Evolutionary conservation across 2,329 filamentous ascomycete species (phyloP).

Genomic region (Ophiostoma himal-ulmi): DNA sequence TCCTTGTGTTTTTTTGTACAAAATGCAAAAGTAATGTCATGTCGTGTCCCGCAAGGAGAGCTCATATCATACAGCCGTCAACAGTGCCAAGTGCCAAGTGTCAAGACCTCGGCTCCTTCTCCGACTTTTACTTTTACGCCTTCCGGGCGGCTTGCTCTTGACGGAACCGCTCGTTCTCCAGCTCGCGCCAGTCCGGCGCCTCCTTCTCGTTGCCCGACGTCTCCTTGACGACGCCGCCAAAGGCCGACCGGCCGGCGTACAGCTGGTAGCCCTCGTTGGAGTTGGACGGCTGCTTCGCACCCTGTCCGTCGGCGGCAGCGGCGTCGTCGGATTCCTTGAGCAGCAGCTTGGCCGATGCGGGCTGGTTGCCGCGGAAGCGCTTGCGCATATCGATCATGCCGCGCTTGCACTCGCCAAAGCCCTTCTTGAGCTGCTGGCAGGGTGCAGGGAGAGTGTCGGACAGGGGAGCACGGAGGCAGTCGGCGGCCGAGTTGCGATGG

Average conservation of each 20-base stretch:
- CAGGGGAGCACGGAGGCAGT: conserved; percentile 81
- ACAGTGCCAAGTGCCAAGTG: neutral
- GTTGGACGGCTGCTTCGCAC: neutral
- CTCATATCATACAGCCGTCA: neutral
- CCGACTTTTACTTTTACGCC: neutral
- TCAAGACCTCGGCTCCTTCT: neutral
- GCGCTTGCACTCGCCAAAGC: conserved; percentile 90
- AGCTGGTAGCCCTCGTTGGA: conserved; percentile 54
- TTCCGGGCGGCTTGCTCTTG: conserved; percentile 8
- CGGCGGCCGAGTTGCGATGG: conserved; percentile 75
- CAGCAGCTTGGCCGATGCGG: conserved; percentile 60
- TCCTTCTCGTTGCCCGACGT: conserved; percentile 62
- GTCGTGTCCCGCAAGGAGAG: neutral
- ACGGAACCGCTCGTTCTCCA: conserved; percentile 58
- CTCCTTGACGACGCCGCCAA: conserved; percentile 56
- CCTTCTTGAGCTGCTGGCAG: conserved; percentile 89
- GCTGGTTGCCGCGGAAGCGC: conserved; percentile 89
- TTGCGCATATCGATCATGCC: conserved; percentile 99
- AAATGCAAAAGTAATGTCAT: neutral
- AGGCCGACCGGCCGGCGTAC: conserved; percentile 72
- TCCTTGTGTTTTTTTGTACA: neutral
- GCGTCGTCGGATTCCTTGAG: neutral
- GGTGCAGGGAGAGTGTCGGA: conserved; percentile 73
- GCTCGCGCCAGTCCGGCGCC: conserved; percentile 56
- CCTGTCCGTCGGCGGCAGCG: neutral